Evolutionary conservation across 31 red algal species (phyloP), one percentile per base, ranked within the genome.

Genomic region (Endocladia muricata): DNA sequence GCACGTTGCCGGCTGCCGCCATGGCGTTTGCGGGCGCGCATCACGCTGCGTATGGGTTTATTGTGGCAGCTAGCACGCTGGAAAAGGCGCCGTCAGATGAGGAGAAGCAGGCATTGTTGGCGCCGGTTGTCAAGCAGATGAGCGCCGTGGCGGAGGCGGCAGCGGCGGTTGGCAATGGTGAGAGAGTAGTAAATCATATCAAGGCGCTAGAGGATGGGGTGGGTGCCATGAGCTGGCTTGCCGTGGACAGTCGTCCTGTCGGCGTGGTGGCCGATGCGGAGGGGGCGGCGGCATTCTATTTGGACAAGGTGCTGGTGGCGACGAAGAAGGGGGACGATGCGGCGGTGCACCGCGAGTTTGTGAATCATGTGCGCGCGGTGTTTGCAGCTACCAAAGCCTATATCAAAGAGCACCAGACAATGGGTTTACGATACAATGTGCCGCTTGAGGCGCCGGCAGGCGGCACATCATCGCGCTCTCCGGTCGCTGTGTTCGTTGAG

Each of bases 381-480:
- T 85, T 65, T 56, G 61, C 34, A 19, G 86, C 84, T 13, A 77
- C 91, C 9, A 96, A 96, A 47, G 86, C 81, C 39, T 96, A 96
- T 52, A 82, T 96, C 35, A 96, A 96, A 59, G 85, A 90, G 66
- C 74, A 85, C 64, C 93, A 96, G 43, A 96, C 93, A 21, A 72
- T 83, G 44, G 61, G 55, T 35, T 70, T 96, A 3, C 52, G 72
- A 55, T 96, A 86, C 86, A 90, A 96, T 29, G 69, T 78, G 3
- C 83, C 77, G 33, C 78, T 76, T 54, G 68, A 26, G 19, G 37
- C 68, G n/a, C 51, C 49, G 35, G 54, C 48, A 37, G n/a, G 34
- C 7, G 25, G 32, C 29, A 69, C 33, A 49, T 42, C 66, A 41
- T 43, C 75, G 30, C n/a, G 62, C 17, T 23, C 35, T 37, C 31